Evolutionary conservation across 2,329 filamentous ascomycete genomes (phyloP).

Genomic region (Aspergillus pseudoglaucus): DNA sequence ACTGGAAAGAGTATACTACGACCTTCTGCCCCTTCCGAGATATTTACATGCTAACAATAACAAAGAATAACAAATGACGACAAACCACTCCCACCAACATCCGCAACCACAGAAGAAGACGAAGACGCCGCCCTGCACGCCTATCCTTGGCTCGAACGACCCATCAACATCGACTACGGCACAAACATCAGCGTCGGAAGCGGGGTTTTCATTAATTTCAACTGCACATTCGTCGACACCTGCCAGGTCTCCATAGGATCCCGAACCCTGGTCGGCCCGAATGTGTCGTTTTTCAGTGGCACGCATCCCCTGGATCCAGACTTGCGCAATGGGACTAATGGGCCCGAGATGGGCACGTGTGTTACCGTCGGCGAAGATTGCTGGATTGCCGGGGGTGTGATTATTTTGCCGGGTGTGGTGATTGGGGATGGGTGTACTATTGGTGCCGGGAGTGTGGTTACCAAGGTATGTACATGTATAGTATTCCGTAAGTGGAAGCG

Average conservation of each 20-base stretch:
- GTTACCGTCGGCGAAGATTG: slow-evolving; percentile 72
- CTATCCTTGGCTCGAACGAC: slow-evolving; percentile 43
- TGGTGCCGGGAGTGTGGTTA: slow-evolving; percentile 75
- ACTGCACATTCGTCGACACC: slow-evolving; percentile 69
- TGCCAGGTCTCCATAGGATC: slow-evolving; percentile 65
- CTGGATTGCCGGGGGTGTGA: slow-evolving; percentile 66
- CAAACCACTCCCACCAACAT: background rate
- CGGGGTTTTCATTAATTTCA: slow-evolving; percentile 67
- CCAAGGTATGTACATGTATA: slow-evolving; percentile 44
- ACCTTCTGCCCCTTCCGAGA: background rate
- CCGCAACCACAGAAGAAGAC: slow-evolving; percentile 6
- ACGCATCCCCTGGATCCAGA: slow-evolving; percentile 69
- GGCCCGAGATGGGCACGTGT: slow-evolving; percentile 66
- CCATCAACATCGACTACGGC: slow-evolving; percentile 68
- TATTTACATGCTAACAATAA: background rate
- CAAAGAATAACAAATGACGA: background rate
- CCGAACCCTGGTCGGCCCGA: slow-evolving; percentile 68
- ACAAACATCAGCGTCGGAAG: slow-evolving; percentile 64
- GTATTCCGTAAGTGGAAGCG: background rate
- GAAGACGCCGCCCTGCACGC: slow-evolving; percentile 8
- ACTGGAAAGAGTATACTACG: slow-evolving; percentile 57
- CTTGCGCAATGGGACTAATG: slow-evolving; percentile 63
- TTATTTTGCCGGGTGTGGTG: slow-evolving; percentile 67
- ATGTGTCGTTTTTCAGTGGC: slow-evolving; percentile 66
- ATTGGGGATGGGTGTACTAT: slow-evolving; percentile 67